phyloP scores from a whole-genome alignment of 768 basidiomycete genomes.

The Pleurotus salmoneostramineus region DNA sequence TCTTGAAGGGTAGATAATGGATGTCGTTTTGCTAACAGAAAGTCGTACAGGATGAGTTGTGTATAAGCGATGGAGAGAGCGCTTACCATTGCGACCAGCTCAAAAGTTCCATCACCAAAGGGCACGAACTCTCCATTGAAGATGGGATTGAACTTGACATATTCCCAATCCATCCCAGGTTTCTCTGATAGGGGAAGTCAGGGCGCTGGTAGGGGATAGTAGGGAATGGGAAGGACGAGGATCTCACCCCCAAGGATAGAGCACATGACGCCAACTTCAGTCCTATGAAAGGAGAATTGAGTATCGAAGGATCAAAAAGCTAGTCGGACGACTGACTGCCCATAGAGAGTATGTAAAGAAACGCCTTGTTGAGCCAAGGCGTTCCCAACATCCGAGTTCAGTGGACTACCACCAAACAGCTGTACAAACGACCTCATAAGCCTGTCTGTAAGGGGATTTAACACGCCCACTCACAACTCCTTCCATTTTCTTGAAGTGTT shows the following conservation, averaged over 20 bases:
- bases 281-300: neutral
- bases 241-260: conserved; percentile 7
- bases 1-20: conserved; percentile 1
- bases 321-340: too few relatives aligned
- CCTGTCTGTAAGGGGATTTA: neutral
- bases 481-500: conserved; percentile 6
- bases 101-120: conserved; percentile 14
- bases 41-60: neutral
- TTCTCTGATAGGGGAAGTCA: conserved; percentile 4
- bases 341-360: neutral
- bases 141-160: conserved; percentile 13
- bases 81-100: conserved; percentile 17
- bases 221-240: neutral
- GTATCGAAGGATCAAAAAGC: too few relatives aligned
- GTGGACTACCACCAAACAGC: conserved; percentile 12
- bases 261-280: conserved; percentile 12
- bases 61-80: neutral
- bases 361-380: conserved; percentile 11
- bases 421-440: neutral
- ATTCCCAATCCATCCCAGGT: conserved; percentile 18
- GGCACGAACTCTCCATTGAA: conserved; percentile 13
- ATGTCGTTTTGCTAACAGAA: neutral
- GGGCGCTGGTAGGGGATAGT: too few relatives aligned
- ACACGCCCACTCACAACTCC: neutral
- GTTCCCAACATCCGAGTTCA: conserved; percentile 25